These are phyloP conservation scores for Raphanus hybrid DNA, from an alignment of 441 rosid species.

Conservation along the genomic window DNA sequence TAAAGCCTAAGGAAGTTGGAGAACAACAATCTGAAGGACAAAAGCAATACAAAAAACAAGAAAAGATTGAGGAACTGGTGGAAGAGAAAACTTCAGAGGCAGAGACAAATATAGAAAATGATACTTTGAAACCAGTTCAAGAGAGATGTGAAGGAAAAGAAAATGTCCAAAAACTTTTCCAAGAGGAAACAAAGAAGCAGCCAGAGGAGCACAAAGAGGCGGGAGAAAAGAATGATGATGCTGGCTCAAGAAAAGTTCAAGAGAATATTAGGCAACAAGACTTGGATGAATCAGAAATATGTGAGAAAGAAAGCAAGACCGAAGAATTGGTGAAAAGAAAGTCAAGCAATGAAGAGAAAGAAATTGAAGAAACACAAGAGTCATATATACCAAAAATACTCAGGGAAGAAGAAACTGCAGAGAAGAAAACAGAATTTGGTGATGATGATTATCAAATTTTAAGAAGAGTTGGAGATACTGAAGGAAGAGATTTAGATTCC, in stretches of 20 bases:
- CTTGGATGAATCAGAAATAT: constrained; percentile 7
- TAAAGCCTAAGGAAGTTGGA: constrained; percentile 7
- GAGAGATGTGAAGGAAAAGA: constrained; percentile 16
- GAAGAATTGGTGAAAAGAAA: constrained; percentile 13
- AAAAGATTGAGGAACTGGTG: background rate
- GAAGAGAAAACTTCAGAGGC: constrained; percentile 25
- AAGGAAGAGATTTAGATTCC: constrained; percentile 4
- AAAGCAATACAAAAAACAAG: constrained; percentile 1
- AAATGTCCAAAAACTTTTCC: background rate
- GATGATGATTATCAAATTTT: background rate
- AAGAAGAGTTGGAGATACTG: background rate
- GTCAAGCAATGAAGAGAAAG: constrained; percentile 23
- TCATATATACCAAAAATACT: constrained; percentile 22
- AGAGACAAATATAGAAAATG: constrained; percentile 12
- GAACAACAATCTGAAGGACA: constrained; percentile 10
- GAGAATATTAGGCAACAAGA: constrained; percentile 14
- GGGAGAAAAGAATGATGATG: background rate
- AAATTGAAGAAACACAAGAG: constrained; percentile 15
- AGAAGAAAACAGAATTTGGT: constrained; percentile 14
- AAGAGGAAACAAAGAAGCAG: constrained; percentile 4
- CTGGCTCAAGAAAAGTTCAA: constrained; percentile 8
- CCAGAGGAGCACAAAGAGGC: background rate
- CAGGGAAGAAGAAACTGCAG: constrained; percentile 10
- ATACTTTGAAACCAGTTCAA: background rate
- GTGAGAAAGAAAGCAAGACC: constrained; percentile 12